Percentiles rank a stretch among this genome's conserved stretches.
Conservation (phyloP, 345 rosid species). For the Euphorbia lathyris region DNA sequence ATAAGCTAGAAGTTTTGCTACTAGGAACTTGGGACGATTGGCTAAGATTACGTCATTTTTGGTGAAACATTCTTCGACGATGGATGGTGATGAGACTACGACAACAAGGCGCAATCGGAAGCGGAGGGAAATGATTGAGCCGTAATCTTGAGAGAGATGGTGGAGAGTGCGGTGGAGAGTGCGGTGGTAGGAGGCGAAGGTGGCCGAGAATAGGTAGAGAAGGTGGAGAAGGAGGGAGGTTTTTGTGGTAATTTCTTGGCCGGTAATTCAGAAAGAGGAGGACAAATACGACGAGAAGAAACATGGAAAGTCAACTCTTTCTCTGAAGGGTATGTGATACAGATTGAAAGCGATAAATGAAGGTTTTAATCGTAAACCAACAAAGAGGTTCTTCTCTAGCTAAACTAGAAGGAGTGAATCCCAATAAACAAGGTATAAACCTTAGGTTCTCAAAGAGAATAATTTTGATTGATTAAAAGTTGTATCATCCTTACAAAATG, state of each 20-base stretch:
- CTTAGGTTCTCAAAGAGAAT: too few relatives aligned
- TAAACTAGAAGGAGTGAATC: too few relatives aligned
- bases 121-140: conserved; percentile 31
- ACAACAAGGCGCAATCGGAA: conserved; percentile 21
- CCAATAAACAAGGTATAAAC: too few relatives aligned
- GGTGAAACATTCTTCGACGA: conserved; percentile 27
- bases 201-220: conserved; percentile 20
- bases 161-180: conserved; percentile 20
- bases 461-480: too few relatives aligned
- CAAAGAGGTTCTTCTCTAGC: too few relatives aligned
- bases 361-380: too few relatives aligned
- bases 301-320: not conserved
- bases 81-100: conserved; percentile 19
- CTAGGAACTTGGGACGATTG: conserved; percentile 15
- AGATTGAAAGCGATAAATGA: too few relatives aligned
- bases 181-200: conserved; percentile 14
- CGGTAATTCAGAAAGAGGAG: not conserved
- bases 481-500: too few relatives aligned
- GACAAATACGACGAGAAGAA: not conserved
- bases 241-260: not conserved
- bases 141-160: conserved; percentile 35
- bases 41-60: conserved; percentile 28
- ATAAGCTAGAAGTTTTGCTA: conserved; percentile 14
- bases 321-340: too few relatives aligned
- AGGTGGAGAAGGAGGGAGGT: conserved; percentile 17